phyloP scores from a whole-genome alignment of 2,329 filamentous ascomycete genomes.

The Hypoxylon rubiginosum region DNA sequence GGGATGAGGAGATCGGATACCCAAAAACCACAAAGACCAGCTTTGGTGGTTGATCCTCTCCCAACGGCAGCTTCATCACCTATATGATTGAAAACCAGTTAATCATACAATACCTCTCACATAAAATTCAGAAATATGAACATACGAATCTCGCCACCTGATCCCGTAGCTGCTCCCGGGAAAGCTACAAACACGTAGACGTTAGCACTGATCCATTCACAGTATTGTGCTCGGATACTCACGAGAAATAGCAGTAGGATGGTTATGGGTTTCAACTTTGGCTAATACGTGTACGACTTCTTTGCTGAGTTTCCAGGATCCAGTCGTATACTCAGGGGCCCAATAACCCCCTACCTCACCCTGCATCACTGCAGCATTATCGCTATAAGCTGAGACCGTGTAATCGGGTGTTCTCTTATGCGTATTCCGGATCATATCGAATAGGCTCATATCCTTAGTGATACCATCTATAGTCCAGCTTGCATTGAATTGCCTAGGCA shows the following conservation, averaged over 20 bases:
- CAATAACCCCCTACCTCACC: slow-evolving; percentile 81
- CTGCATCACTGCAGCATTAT: slow-evolving; percentile 94
- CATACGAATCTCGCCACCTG: slow-evolving; percentile 93
- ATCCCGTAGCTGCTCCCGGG: slow-evolving; percentile 92
- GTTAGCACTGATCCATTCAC: slow-evolving; percentile 55
- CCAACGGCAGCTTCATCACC: slow-evolving; percentile 94
- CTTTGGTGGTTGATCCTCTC: slow-evolving; percentile 91
- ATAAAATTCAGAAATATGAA: slow-evolving; percentile 4
- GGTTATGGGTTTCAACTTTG: slow-evolving; percentile 98
- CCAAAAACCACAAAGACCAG: slow-evolving; percentile 91
- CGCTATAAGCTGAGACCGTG: slow-evolving; percentile 96
- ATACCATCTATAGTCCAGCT: slow-evolving; percentile 94
- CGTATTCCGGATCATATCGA: slow-evolving; percentile 97
- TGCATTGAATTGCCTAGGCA: slow-evolving; percentile 80
- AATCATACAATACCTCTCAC: neutral
- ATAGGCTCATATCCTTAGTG: slow-evolving; percentile 83
- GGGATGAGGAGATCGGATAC: slow-evolving; percentile 95
- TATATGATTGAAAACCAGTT: slow-evolving; percentile 26
- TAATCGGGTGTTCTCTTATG: slow-evolving; percentile 84
- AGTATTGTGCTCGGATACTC: slow-evolving; percentile 3
- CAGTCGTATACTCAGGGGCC: slow-evolving; percentile 88
- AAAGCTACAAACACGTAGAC: slow-evolving; percentile 53
- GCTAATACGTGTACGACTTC: slow-evolving; percentile 89
- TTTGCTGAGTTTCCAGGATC: slow-evolving; percentile 88
- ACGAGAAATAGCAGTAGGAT: slow-evolving; percentile 65